Base-by-base conservation (phyloP, 2,329 filamentous ascomycete species). In the Apiospora marii region DNA sequence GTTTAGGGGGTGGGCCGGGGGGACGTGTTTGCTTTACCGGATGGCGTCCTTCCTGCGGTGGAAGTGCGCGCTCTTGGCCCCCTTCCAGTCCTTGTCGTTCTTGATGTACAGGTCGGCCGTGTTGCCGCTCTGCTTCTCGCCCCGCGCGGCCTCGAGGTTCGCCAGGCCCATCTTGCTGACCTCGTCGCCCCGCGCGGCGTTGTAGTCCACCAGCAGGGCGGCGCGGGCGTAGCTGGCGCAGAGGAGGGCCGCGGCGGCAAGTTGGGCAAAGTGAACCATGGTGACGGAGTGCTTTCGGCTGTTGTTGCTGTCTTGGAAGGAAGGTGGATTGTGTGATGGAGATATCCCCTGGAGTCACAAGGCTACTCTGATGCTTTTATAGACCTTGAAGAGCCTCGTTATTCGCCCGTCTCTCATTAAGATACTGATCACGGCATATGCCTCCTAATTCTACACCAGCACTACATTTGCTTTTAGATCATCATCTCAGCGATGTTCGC, bases 21-120 rank as follows among this genome's bases (percentile, higher is more conserved):
- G n/a, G n/a, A n/a, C n/a, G n/a, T n/a, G n/a, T n/a, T n/a, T n/a
- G n/a, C n/a, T n/a, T n/a, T 49, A 76, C 74, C 74, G 73, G 46
- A 74, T 74, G n/a, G 73, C 67, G 5, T 69, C 73, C 3, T 73
- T 68, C 51, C 72, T 74, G 22, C 74, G 74, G 48, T 76, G 74
- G 68, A 76, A 74, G 53, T 75, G 74, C n/a, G 72, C 73, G 37
- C 73, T 73, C 22, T 68, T 43, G 1, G 61, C 70, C 5, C 72
- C 72, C 14, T 73, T 73, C 67, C 70, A 73, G 30, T 75, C 74
- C 41, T 72, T 70, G 12, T 71, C 74, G 27, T 68, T 46, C 68
- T 75, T 76, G 46, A 76, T 73, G 30, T 76, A 76, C 4, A 76
- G 67, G 34, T 74, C 74, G 8, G 70, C 68, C 37, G 72, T 74